Evolutionary conservation across 371 early-diverging fungal species (phyloP).

Genomic region (Mortierella sp.): DNA sequence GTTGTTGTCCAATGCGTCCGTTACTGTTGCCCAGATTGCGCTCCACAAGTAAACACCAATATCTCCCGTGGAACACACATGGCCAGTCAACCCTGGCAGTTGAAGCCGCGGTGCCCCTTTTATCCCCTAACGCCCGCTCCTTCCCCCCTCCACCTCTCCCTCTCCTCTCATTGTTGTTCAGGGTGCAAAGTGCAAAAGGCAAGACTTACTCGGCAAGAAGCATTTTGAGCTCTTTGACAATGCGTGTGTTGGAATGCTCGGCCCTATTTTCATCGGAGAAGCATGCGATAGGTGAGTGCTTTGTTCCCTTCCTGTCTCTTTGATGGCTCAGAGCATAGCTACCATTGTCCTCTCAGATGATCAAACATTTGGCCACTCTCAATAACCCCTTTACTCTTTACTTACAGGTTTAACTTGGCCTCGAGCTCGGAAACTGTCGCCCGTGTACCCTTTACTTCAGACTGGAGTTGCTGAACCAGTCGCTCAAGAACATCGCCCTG

Average conservation of each 20-base stretch:
- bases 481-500: conserved; percentile 35
- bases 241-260: conserved; percentile 39
- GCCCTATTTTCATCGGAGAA: conserved; percentile 27
- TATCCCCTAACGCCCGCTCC: background rate
- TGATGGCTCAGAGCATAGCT: conserved; percentile 1
- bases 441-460: conserved; percentile 39
- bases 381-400: background rate
- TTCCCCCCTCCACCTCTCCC: background rate
- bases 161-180: background rate
- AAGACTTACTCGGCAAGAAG: conserved; percentile 50
- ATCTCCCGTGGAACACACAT: conserved; percentile 9
- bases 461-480: conserved; percentile 39
- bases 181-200: background rate
- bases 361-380: background rate
- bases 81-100: background rate
- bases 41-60: background rate
- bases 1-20: conserved; percentile 4
- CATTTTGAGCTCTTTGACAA: conserved; percentile 50
- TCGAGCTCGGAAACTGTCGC: conserved; percentile 44
- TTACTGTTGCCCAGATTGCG: background rate
- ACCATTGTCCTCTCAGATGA: background rate
- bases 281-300: conserved; percentile 2
- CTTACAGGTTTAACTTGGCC: conserved; percentile 38
- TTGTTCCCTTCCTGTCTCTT: background rate
- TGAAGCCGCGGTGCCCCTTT: background rate